phyloP scores from a whole-genome alignment of 768 basidiomycete genomes.

The Tulasnella sp. region DNA sequence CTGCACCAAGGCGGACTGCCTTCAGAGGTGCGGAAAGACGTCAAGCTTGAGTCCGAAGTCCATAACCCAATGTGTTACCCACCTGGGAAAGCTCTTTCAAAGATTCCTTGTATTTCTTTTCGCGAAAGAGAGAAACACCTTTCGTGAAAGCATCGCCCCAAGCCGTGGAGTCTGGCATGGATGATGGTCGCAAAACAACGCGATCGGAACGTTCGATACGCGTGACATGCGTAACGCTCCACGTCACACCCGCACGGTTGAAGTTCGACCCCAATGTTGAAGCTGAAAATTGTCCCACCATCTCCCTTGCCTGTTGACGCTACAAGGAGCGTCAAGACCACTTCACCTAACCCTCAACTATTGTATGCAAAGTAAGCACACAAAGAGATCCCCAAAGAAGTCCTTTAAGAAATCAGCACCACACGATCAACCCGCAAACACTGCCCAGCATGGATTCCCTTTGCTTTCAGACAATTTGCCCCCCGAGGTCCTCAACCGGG shows the following conservation, averaged over 20 bases:
- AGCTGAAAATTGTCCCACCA: background rate
- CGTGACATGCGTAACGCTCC: too few species aligned
- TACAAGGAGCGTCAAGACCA: conserved; percentile 6
- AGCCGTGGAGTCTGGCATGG: background rate
- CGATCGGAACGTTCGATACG: too few species aligned
- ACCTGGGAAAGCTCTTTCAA: conserved; percentile 1
- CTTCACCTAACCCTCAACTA: background rate
- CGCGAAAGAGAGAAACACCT: conserved; percentile 2
- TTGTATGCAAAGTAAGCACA: conserved; percentile 17
- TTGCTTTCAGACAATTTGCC: conserved; percentile 6
- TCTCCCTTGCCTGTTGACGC: too few species aligned
- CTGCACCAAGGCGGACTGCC: conserved; percentile 12
- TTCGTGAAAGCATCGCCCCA: background rate
- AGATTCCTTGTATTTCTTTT: background rate
- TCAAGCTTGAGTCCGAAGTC: background rate
- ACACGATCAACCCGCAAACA: conserved; percentile 7
- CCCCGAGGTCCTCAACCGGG: conserved; percentile 13
- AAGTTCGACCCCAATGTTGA: background rate
- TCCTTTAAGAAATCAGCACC: background rate
- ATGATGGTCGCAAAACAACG: too few species aligned
- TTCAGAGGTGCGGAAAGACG: background rate
- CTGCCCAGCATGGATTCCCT: conserved; percentile 16
- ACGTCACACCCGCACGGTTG: background rate
- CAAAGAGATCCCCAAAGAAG: conserved; percentile 13
- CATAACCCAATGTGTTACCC: background rate